A percentile compares a stretch with the other conserved stretches of the same genome.
These are phyloP conservation scores for Tuber microsphaerosporum DNA, from an alignment of 495 filamentous ascomycete species.

Conservation along the genomic window DNA sequence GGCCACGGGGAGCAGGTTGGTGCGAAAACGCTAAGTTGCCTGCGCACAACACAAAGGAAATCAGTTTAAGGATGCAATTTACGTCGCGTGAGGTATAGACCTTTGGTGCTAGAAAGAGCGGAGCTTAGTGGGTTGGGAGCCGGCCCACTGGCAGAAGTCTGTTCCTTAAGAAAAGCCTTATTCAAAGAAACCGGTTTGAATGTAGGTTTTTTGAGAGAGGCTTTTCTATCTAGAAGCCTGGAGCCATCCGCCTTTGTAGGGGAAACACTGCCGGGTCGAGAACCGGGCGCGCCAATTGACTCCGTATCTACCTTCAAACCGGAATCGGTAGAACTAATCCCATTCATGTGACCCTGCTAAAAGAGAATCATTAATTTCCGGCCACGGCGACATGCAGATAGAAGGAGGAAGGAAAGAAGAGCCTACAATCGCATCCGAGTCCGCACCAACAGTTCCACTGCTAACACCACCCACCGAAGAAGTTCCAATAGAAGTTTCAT, in stretches of 20 bases:
- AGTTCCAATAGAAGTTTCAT: constrained; percentile 13
- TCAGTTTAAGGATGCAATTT: constrained; percentile 19
- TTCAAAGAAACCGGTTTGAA: constrained; percentile 97
- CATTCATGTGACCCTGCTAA: constrained; percentile 33
- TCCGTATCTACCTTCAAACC: constrained; percentile 36
- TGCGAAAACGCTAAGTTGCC: constrained; percentile 23
- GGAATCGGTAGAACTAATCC: constrained; percentile 5
- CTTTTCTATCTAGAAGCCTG: constrained; percentile 47
- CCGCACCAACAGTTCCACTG: not conserved
- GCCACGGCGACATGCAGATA: not conserved
- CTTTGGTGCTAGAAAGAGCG: constrained; percentile 27
- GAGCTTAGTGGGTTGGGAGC: constrained; percentile 32
- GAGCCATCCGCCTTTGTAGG: constrained; percentile 49
- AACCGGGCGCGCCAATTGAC: constrained; percentile 15
- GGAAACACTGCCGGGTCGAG: constrained; percentile 36
- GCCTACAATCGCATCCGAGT: not conserved
- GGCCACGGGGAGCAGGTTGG: constrained; percentile 27
- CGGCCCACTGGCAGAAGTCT: constrained; percentile 43
- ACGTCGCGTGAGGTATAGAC: constrained; percentile 20
- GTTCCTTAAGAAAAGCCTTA: constrained; percentile 68
- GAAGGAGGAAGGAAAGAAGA: not conserved
- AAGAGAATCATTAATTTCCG: constrained; percentile 19
- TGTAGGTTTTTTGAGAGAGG: constrained; percentile 68
- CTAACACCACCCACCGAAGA: not conserved
- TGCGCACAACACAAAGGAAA: constrained; percentile 34